A percentile compares a stretch with the other conserved stretches of the same genome.
Evolutionary conservation across 2,329 filamentous ascomycete genomes (phyloP).

Genomic region (Xylaria sp.): DNA sequence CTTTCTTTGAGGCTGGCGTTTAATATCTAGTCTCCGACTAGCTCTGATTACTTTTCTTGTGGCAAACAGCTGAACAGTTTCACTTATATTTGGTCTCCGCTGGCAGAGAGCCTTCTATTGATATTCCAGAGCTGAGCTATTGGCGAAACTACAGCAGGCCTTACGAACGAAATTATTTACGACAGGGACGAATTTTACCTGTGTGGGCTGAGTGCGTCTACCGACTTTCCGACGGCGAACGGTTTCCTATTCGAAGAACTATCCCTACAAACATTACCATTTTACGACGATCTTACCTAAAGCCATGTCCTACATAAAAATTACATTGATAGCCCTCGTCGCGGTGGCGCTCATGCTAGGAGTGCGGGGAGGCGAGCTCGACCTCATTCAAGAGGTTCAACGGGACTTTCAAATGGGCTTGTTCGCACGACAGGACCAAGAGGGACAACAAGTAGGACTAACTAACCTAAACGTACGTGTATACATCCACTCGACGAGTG

Average conservation of each 20-base stretch:
- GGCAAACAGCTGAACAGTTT: background rate
- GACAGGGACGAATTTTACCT: background rate
- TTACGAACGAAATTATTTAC: background rate
- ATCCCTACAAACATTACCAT: background rate
- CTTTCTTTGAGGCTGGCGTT: background rate
- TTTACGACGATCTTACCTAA: background rate
- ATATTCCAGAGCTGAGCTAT: background rate
- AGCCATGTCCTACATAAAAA: slow-evolving; percentile 22
- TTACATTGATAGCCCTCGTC: slow-evolving; percentile 33
- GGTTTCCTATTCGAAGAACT: background rate
- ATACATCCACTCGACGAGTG: background rate
- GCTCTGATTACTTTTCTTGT: background rate
- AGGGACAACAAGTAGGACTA: slow-evolving; percentile 19
- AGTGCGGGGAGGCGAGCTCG: slow-evolving; percentile 33
- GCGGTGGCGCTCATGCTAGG: slow-evolving; percentile 34
- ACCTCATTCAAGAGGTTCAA: slow-evolving; percentile 47
- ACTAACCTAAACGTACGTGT: slow-evolving; percentile 51
- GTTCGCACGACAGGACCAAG: slow-evolving; percentile 49
- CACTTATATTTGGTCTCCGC: background rate
- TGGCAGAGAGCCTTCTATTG: background rate
- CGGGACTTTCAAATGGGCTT: slow-evolving; percentile 52
- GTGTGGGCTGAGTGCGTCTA: background rate
- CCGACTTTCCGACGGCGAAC: background rate
- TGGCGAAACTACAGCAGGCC: background rate
- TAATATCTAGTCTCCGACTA: background rate